phyloP scores from a whole-genome alignment of 306 rosid species.

The Ormosia semicastrata region DNA sequence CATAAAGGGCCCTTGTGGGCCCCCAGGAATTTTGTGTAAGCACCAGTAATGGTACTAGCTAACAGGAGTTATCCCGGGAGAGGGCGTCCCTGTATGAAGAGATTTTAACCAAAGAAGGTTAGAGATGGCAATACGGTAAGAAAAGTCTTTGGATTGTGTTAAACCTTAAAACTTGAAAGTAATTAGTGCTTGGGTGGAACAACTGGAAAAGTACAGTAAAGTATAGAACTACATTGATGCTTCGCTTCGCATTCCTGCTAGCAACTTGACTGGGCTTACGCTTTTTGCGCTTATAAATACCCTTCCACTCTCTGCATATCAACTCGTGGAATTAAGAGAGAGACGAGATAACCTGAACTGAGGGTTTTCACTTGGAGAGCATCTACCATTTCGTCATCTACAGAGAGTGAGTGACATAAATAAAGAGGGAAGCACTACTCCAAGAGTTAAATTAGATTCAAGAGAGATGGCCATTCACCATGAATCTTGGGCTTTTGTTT shows the following conservation, averaged over 20 bases:
- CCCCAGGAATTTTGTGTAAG: constrained; percentile 18
- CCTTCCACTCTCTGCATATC: neutral
- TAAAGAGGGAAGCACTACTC: neutral
- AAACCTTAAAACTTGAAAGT: neutral
- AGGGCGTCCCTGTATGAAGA: neutral
- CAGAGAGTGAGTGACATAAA: neutral
- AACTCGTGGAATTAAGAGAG: constrained; percentile 18
- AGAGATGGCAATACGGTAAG: constrained; percentile 20
- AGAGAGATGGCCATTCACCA: constrained; percentile 47
- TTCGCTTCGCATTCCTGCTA: neutral
- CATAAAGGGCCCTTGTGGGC: constrained; percentile 49
- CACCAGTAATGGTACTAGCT: constrained; percentile 26
- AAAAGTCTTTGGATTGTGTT: constrained; percentile 17
- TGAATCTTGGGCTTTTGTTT: constrained; percentile 46
- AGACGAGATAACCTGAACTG: neutral
- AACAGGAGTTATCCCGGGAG: constrained; percentile 18
- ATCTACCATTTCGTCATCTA: neutral
- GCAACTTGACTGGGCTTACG: constrained; percentile 26
- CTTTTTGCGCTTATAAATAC: constrained; percentile 44
- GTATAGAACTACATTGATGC: constrained; percentile 21
- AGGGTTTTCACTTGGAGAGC: constrained; percentile 8
- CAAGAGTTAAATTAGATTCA: neutral
- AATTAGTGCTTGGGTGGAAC: constrained; percentile 31
- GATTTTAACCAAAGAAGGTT: constrained; percentile 29
- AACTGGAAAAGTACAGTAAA: constrained; percentile 44